Percentiles rank a stretch among this genome's conserved stretches.
These are phyloP conservation scores for Termitomyces sp. DNA, from an alignment of 768 basidiomycete species.

Conservation along the genomic window DNA sequence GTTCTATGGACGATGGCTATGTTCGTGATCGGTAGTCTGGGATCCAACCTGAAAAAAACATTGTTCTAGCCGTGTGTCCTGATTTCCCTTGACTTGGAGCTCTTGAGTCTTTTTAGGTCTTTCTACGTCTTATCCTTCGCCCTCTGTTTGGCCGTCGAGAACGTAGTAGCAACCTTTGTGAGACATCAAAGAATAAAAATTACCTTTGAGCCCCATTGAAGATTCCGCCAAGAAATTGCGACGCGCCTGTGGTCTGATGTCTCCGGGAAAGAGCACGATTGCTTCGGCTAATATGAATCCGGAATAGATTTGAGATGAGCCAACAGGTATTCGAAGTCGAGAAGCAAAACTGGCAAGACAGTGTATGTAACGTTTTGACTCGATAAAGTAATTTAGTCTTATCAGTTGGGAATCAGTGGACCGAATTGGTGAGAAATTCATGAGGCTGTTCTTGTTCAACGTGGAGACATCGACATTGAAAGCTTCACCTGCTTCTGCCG, in stretches of 20 bases:
- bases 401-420: constrained; percentile 10
- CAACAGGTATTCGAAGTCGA: not conserved
- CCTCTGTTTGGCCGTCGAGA: not conserved
- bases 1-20: not conserved
- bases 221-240: not conserved
- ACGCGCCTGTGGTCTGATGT: not conserved
- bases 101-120: not conserved
- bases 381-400: not conserved
- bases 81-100: not conserved
- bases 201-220: not conserved
- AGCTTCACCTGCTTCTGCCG: constrained; percentile 11
- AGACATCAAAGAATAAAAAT: too few species aligned
- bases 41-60: not conserved
- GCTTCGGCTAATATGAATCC: not conserved
- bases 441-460: constrained; percentile 10
- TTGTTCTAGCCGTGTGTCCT: not conserved
- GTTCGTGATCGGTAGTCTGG: not conserved
- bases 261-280: not conserved
- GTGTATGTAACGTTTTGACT: not conserved
- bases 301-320: not conserved
- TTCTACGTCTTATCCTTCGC: not conserved
- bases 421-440: constrained; percentile 3
- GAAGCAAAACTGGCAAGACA: not conserved
- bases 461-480: constrained; percentile 16
- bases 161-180: not conserved